Conservation (phyloP, 2,329 filamentous ascomycete species). For the Colletotrichum tropicale region DNA sequence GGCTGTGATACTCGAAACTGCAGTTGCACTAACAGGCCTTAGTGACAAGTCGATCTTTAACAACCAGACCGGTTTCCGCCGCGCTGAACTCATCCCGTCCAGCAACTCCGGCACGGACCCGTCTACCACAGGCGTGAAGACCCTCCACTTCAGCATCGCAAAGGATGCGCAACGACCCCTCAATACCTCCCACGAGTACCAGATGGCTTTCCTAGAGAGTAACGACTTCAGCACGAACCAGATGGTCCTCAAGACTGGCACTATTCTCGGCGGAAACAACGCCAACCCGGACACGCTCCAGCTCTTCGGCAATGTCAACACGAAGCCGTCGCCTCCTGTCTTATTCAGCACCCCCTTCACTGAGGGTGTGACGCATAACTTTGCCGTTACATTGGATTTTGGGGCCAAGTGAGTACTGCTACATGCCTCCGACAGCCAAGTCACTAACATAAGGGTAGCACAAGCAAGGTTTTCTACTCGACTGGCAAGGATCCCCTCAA, state of each 20-base stretch:
- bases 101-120: slow-evolving; percentile 54
- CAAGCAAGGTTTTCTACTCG: slow-evolving; percentile 63
- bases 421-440: background rate
- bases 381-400: slow-evolving; percentile 63
- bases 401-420: slow-evolving; percentile 49
- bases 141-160: slow-evolving; percentile 64
- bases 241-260: slow-evolving; percentile 60
- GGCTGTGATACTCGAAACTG: too few species aligned
- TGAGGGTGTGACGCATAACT: slow-evolving; percentile 63
- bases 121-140: slow-evolving; percentile 60
- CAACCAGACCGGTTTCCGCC: slow-evolving; percentile 63
- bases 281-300: slow-evolving; percentile 45
- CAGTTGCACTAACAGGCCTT: background rate
- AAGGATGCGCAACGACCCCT: slow-evolving; percentile 55
- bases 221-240: slow-evolving; percentile 53
- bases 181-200: slow-evolving; percentile 66
- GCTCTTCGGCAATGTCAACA: slow-evolving; percentile 52
- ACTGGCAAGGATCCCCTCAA: slow-evolving; percentile 47
- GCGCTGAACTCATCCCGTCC: slow-evolving; percentile 59
- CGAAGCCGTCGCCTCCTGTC: slow-evolving; percentile 35
- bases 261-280: slow-evolving; percentile 44
- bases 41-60: slow-evolving; percentile 65
- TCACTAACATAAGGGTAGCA: slow-evolving; percentile 37
- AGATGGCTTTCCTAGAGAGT: slow-evolving; percentile 56
- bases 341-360: slow-evolving; percentile 57